phyloP scores from a whole-genome alignment of 1,139 yeast species.

The Debaryomycetaceae sp. region DNA sequence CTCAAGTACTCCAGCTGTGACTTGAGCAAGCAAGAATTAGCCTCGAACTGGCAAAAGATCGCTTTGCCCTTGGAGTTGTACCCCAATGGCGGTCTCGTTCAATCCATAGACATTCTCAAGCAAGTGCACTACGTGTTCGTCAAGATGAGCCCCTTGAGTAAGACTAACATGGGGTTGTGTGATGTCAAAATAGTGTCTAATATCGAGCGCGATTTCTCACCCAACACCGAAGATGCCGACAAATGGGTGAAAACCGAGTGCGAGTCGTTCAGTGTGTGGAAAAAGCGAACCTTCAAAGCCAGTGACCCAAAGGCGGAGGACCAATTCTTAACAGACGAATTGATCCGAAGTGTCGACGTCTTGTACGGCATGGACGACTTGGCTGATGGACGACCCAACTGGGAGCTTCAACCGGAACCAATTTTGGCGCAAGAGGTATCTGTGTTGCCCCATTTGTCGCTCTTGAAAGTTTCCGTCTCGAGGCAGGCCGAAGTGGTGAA shows the following conservation, averaged over 20 bases:
- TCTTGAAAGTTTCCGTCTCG: conserved; percentile 6
- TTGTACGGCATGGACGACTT: conserved; percentile 19
- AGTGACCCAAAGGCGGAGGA: too few species aligned
- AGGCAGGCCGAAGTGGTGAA: conserved; percentile 6
- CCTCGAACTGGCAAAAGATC: conserved; percentile 8
- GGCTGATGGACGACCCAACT: conserved; percentile 14
- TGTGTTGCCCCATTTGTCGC: conserved; percentile 15
- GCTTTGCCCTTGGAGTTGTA: conserved; percentile 7
- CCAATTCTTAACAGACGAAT: neutral
- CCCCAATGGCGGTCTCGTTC: conserved; percentile 1
- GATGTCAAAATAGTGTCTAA: conserved; percentile 7
- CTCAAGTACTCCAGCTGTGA: conserved; percentile 7
- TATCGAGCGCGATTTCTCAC: conserved; percentile 1
- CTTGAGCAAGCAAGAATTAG: conserved; percentile 7
- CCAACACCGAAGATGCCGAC: conserved; percentile 7
- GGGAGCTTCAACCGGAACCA: conserved; percentile 16
- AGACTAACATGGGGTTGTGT: conserved; percentile 6
- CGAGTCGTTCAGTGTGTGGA: conserved; percentile 9
- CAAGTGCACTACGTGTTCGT: conserved; percentile 8
- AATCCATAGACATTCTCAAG: conserved; percentile 6
- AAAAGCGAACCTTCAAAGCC: conserved; percentile 5
- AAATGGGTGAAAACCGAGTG: conserved; percentile 8
- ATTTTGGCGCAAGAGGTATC: conserved; percentile 12
- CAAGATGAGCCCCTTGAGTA: conserved; percentile 1
- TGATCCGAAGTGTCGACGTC: conserved; percentile 17